phyloP scores from a whole-genome alignment of 768 basidiomycete genomes.

The Pleurotus tuber-regium region DNA sequence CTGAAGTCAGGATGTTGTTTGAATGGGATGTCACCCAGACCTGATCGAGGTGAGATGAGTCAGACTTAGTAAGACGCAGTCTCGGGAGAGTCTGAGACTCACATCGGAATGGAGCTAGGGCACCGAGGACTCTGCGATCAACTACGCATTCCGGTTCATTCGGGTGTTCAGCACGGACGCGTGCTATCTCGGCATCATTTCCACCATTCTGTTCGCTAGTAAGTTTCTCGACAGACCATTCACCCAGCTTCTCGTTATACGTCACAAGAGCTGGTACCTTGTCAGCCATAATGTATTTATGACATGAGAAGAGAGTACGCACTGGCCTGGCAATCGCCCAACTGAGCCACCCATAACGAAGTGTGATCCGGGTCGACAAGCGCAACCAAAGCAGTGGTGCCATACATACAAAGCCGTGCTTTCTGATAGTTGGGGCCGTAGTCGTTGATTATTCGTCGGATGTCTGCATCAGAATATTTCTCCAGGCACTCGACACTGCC shows the following conservation, averaged over 20 bases:
- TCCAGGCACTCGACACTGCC: constrained; percentile 51
- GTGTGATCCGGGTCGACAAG: constrained; percentile 66
- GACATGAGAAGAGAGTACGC: constrained; percentile 23
- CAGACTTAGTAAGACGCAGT: too few relatives aligned
- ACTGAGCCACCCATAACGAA: constrained; percentile 77
- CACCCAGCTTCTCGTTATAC: constrained; percentile 37
- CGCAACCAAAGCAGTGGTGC: constrained; percentile 73
- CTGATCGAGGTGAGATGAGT: too few relatives aligned
- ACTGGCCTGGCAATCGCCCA: constrained; percentile 82
- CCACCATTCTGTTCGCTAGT: constrained; percentile 72
- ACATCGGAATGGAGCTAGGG: constrained; percentile 78
- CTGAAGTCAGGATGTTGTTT: constrained; percentile 73
- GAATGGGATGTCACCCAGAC: constrained; percentile 69
- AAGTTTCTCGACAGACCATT: constrained; percentile 60
- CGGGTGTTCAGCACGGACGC: constrained; percentile 63
- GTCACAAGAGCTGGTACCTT: constrained; percentile 48
- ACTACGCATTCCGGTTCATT: constrained; percentile 66
- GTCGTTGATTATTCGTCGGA: constrained; percentile 64
- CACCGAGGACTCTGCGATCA: constrained; percentile 69
- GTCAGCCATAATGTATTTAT: not conserved
- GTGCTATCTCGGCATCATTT: constrained; percentile 62
- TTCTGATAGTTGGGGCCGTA: constrained; percentile 62
- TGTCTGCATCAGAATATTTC: constrained; percentile 52
- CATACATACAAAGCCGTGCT: constrained; percentile 73
- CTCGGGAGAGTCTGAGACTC: too few relatives aligned